phyloP scores from a whole-genome alignment of 1,139 yeast species.

The Barnettozyma hawaiiensis region DNA sequence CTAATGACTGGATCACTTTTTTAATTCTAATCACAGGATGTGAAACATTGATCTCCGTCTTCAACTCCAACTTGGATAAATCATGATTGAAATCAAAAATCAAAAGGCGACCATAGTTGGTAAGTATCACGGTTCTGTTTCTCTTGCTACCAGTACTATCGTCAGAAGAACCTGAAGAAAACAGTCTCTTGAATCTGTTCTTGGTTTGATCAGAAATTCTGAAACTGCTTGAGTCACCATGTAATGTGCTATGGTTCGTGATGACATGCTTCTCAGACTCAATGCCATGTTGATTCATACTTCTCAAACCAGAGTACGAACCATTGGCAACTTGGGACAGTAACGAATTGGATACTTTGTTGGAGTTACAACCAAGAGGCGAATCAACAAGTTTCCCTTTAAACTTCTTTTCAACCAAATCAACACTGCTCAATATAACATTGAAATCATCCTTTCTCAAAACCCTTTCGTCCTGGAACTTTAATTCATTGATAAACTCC shows the following conservation, averaged over 20 bases:
- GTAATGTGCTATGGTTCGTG: constrained; percentile 12
- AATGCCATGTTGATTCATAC: constrained; percentile 26
- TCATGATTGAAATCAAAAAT: constrained; percentile 34
- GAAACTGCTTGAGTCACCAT: constrained; percentile 16
- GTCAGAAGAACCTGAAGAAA: constrained; percentile 17
- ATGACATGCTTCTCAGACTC: constrained; percentile 20
- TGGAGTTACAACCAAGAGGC: constrained; percentile 38
- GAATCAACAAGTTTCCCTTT: constrained; percentile 56
- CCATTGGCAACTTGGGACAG: constrained; percentile 56
- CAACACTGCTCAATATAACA: constrained; percentile 37
- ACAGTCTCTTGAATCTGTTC: constrained; percentile 30
- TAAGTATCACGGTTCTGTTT: constrained; percentile 43
- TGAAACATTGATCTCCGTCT: constrained; percentile 44
- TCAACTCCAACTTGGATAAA: constrained; percentile 35
- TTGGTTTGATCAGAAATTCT: constrained; percentile 15
- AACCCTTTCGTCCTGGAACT: constrained; percentile 64
- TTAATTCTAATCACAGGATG: constrained; percentile 47
- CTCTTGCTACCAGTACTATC: constrained; percentile 17
- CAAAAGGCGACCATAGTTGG: constrained; percentile 52
- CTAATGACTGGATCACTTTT: constrained; percentile 37
- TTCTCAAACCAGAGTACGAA: constrained; percentile 34
- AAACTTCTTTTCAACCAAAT: constrained; percentile 48
- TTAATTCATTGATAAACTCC: constrained; percentile 60
- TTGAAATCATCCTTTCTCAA: constrained; percentile 53
- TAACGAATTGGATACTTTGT: constrained; percentile 33